Base-by-base conservation (phyloP, 345 rosid genomes). In the Brassica juncea region DNA sequence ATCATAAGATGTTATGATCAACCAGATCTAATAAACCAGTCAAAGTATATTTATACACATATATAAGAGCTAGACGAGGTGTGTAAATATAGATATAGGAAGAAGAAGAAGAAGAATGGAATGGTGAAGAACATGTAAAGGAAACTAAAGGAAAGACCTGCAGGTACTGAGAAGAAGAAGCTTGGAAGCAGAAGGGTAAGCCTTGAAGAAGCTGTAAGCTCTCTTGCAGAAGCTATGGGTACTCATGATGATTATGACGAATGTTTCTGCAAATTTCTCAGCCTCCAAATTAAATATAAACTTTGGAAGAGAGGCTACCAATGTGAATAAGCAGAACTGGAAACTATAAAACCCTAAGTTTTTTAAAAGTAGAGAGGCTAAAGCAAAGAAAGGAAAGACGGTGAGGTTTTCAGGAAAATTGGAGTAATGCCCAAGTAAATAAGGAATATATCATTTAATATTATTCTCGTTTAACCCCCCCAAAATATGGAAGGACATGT, bases 151-250 rank as follows among this genome's bases (percentile, higher is more conserved):
- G 32, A 75, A 44, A 68, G 12, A 89, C 92, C 96, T 86, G 85
- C 85, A 78, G 32, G 88, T 74, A 74, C 84, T 80, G 71, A 88
- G 63, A 21, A 86, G 12, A 52, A 90, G 89, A 73, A 89, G 80
- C 84, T 86, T 87, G 65, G 88, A 77, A 11, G 84, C 70, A 12
- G 86, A 79, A 74, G 89, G 87, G 68, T 84, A 73, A 58, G 86
- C 83, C 19, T 67, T 85, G 76, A 85, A 83, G 19, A 85, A 74
- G 68, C 68, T 68, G 4, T 68, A 80, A 81, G 87, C 82, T 79
- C 76, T 82, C 70, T 82, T 39, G 75, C 64, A 88, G 76, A 84
- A 86, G 28, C 64, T 74, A 66, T 72, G 78, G 42, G 84, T 80
- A 70, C 54, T 75, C 88, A 85, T 87, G 76, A 32, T 77, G 39